Evolutionary conservation across 78 protist species (phyloP).

Genomic region (Emiliania huxleyi): DNA sequence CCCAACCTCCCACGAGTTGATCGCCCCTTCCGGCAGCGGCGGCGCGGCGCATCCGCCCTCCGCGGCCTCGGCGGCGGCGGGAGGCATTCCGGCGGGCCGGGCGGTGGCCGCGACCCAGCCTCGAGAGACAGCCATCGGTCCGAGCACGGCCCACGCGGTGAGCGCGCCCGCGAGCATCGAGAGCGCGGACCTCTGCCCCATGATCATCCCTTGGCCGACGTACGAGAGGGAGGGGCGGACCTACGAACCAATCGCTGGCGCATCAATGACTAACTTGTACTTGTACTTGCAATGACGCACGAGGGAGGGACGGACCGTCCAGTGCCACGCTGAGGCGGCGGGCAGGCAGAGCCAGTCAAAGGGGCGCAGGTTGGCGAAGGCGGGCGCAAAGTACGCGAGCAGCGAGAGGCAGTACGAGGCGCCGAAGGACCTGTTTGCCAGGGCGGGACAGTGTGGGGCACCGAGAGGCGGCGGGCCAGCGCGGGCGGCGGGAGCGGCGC

Average conservation of each 20-base stretch:
- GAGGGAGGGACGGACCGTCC: background rate
- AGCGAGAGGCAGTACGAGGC: background rate
- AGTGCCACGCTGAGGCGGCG: background rate
- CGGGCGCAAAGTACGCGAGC: background rate
- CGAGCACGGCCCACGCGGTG: slow-evolving; percentile 72
- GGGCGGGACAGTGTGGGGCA: no score
- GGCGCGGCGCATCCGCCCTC: no score
- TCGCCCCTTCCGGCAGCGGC: background rate
- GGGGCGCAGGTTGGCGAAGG: background rate
- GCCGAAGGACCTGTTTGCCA: background rate
- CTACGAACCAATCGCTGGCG: no score
- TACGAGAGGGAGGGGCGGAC: background rate
- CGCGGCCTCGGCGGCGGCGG: no score
- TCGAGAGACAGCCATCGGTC: slow-evolving; percentile 36
- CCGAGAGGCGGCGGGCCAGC: no score
- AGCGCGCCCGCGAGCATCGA: slow-evolving; percentile 65
- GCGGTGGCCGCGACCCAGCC: background rate
- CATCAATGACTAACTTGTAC: no score
- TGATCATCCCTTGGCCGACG: slow-evolving; percentile 83
- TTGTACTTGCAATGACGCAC: no score
- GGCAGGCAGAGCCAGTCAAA: background rate
- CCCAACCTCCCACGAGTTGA: background rate
- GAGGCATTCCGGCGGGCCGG: background rate
- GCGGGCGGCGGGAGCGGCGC: no score
- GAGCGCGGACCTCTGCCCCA: slow-evolving; percentile 70